Base-by-base conservation (phyloP, 2,329 filamentous ascomycete genomes). In the Ophiognomonia clavigignenti-juglandacearum region DNA sequence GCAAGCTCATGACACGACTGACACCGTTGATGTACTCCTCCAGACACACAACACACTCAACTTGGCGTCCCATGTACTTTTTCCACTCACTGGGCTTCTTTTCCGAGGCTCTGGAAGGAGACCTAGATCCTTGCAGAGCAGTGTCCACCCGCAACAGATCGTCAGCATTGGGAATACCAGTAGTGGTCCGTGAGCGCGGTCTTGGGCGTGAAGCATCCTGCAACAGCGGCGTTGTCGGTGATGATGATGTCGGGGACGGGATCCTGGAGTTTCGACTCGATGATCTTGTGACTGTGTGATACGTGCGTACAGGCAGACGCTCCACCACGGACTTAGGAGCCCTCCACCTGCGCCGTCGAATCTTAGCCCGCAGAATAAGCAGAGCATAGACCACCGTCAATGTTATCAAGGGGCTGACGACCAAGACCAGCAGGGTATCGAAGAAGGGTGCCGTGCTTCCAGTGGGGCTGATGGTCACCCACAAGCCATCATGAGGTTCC, bases 261-360 rank as follows among this genome's bases (percentile, higher is more conserved):
- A 82, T 62, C 42, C 83, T 60, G 51, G 79, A 57, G 59, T 78
- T 59, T 64, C 77, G 68, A 64, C 80, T 64, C 1, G 82, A 80
- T 2, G 80, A 77, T 10, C 76, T 72, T 3, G 79, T 71, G 29
- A 96, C 87, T 0, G 91, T 95, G 59, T 95, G 91, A 61, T 96
- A 98, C 0, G 91, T 97, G 50, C 92, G 83, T 13, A 98, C 90
- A 2, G 93, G 93, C n/a, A 98, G 77, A 49, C 87, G 84, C 57
- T 96, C 91, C 16, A 98, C 91, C 1, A 98, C 83, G 1, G 89
- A 95, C 66, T 98, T 98, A 5, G 93, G 93, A n/a, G 93, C 93
- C 58, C 93, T 82, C 92, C 93, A 98, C 57, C 92, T 80, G 53
- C 92, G 80, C 50, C 92, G 80, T 42, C 92, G 84, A 56, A 96